phyloP scores from a whole-genome alignment of 2,329 filamentous ascomycete species.

The Fusarium pseudonygamai region DNA sequence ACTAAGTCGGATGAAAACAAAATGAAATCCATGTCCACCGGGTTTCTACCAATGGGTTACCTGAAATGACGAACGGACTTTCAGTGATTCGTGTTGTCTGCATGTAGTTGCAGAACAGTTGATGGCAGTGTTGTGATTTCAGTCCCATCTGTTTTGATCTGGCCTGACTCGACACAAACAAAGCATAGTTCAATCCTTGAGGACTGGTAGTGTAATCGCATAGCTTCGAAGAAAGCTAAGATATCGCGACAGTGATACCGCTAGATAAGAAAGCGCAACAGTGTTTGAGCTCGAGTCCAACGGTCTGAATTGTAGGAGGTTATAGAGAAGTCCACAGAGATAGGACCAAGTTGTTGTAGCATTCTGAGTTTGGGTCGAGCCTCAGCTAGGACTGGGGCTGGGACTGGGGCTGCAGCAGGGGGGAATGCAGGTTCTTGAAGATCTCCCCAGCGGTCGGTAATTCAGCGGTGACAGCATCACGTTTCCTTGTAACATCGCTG shows the following conservation, averaged over 20 bases:
- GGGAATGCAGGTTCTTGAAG: constrained; percentile 17
- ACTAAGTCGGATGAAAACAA: not conserved
- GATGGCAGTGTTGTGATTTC: not conserved
- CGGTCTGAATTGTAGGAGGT: not conserved
- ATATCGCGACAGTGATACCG: not conserved
- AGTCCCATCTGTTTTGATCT: not conserved
- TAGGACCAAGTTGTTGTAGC: not conserved
- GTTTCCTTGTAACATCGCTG: constrained; percentile 9
- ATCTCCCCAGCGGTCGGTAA: constrained; percentile 14
- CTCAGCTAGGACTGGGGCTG: constrained; percentile 10
- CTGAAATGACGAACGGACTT: not conserved
- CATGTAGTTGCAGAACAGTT: not conserved
- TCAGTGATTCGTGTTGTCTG: not conserved
- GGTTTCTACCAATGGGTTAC: not conserved
- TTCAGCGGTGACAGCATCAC: constrained; percentile 15
- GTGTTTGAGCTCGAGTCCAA: not conserved
- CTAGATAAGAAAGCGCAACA: not conserved
- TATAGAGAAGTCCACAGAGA: not conserved
- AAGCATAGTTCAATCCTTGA: not conserved
- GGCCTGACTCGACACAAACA: not conserved
- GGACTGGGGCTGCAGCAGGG: constrained; percentile 6
- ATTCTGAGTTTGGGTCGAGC: constrained; percentile 8
- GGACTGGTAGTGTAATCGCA: constrained; percentile 5
- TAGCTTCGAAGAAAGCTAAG: constrained; percentile 7
- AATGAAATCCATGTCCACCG: not conserved